These are phyloP conservation scores for Aphanomyces stellatus DNA, from an alignment of 352 stramenopile species.

Conservation along the genomic window DNA sequence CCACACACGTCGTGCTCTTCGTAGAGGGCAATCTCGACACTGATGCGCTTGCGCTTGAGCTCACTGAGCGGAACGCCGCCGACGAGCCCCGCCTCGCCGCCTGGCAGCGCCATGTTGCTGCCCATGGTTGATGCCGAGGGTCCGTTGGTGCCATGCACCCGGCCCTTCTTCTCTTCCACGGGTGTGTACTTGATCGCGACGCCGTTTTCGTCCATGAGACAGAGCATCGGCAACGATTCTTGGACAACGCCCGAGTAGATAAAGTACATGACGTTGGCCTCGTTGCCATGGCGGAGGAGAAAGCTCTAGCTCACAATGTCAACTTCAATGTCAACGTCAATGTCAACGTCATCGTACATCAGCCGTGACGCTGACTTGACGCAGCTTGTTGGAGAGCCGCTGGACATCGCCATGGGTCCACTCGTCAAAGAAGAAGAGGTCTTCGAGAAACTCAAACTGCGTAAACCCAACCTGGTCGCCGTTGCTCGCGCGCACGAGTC, in stretches of 20 bases:
- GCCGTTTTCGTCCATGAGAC: constrained; percentile 56
- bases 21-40: constrained; percentile 67
- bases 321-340: background rate
- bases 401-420: constrained; percentile 70
- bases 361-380: constrained; percentile 48
- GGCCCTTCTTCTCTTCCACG: constrained; percentile 27
- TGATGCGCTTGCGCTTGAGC: constrained; percentile 34
- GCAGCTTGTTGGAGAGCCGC: constrained; percentile 54
- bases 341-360: constrained; percentile 23
- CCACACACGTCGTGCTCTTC: constrained; percentile 75
- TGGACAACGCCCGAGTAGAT: constrained; percentile 73
- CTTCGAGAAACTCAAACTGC: constrained; percentile 72
- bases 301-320: constrained; percentile 27
- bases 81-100: too few species aligned
- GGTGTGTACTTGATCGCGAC: constrained; percentile 40
- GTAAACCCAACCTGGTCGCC: constrained; percentile 74
- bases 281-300: constrained; percentile 53
- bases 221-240: constrained; percentile 59
- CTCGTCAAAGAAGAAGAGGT: constrained; percentile 66
- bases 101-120: too few species aligned
- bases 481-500: constrained; percentile 70
- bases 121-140: too few species aligned
- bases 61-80: constrained; percentile 22
- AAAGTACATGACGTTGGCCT: constrained; percentile 68
- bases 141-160: constrained; percentile 16